Evolutionary conservation across 2,329 filamentous ascomycete genomes (phyloP).

Genomic region (Herpotrichia juniperi): DNA sequence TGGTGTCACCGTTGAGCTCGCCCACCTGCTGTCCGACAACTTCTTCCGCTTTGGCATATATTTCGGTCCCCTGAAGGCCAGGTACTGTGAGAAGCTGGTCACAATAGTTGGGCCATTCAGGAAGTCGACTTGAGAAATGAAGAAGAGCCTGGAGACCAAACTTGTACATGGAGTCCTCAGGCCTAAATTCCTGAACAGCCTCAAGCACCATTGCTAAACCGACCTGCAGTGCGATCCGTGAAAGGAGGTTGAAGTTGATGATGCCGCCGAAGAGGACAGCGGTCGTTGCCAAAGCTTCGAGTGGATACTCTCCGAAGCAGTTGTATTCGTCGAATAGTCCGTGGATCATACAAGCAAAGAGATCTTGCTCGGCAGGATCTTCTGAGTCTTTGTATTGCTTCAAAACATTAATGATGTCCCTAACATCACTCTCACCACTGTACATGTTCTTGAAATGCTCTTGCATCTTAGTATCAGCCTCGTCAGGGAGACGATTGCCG

Average conservation of each 20-base stretch:
- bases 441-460: slow-evolving; percentile 99
- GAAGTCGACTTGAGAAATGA: slow-evolving; percentile 80
- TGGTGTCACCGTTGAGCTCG: slow-evolving; percentile 57
- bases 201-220: slow-evolving; percentile 98
- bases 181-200: slow-evolving; percentile 82
- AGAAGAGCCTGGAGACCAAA: slow-evolving; percentile 95
- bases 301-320: slow-evolving; percentile 92
- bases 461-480: slow-evolving; percentile 91
- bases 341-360: slow-evolving; percentile 98
- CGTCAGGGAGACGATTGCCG: slow-evolving; percentile 78
- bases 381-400: slow-evolving; percentile 87
- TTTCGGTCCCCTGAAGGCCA: slow-evolving; percentile 81
- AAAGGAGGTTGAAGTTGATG: slow-evolving; percentile 90
- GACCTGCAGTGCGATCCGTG: slow-evolving; percentile 87
- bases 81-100: slow-evolving; percentile 82
- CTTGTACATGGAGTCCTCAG: slow-evolving; percentile 93
- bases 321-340: slow-evolving; percentile 96
- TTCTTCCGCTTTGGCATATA: slow-evolving; percentile 81
- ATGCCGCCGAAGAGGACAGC: slow-evolving; percentile 96
- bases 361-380: slow-evolving; percentile 84
- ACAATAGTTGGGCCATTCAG: slow-evolving; percentile 96
- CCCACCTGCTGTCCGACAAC: slow-evolving; percentile 72
- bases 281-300: slow-evolving; percentile 94
- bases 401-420: slow-evolving; percentile 83
- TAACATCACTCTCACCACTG: slow-evolving; percentile 83